phyloP scores from a whole-genome alignment of 2,329 filamentous ascomycete genomes.

The Claviceps maximensis region DNA sequence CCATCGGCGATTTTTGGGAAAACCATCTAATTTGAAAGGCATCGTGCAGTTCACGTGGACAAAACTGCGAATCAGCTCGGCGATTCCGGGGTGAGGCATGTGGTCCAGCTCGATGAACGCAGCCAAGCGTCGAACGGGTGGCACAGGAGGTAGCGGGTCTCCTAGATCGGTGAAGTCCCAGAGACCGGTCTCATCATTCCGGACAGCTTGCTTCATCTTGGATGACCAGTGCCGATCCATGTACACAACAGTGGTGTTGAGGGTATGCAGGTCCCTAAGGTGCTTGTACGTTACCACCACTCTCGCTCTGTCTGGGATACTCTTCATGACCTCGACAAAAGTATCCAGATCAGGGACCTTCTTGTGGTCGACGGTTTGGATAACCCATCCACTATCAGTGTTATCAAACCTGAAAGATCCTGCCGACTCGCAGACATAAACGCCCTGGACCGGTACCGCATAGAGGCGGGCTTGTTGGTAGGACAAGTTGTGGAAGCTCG shows the following conservation, averaged over 20 bases:
- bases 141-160: constrained; percentile 62
- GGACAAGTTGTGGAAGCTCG: constrained; percentile 88
- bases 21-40: constrained; percentile 95
- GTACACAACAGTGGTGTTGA: constrained; percentile 84
- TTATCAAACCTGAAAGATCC: constrained; percentile 93
- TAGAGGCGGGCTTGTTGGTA: constrained; percentile 97
- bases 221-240: constrained; percentile 92
- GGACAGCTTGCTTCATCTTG: constrained; percentile 83
- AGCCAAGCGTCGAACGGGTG: constrained; percentile 62
- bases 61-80: constrained; percentile 86
- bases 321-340: constrained; percentile 84
- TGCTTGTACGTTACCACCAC: constrained; percentile 95
- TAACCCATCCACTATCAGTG: constrained; percentile 81
- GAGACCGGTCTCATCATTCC: constrained; percentile 78
- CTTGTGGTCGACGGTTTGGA: constrained; percentile 85
- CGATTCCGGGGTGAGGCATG: constrained; percentile 77
- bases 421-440: constrained; percentile 88
- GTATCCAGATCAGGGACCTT: constrained; percentile 76
- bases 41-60: constrained; percentile 86
- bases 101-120: constrained; percentile 89
- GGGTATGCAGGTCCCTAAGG: constrained; percentile 82
- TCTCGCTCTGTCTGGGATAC: constrained; percentile 67
- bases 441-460: constrained; percentile 79
- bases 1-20: constrained; percentile 85
- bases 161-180: constrained; percentile 91